Evolutionary conservation across 2,329 filamentous ascomycete genomes (phyloP), one percentile per base, ranked within the genome.

Genomic region (Aspergillus latus): DNA sequence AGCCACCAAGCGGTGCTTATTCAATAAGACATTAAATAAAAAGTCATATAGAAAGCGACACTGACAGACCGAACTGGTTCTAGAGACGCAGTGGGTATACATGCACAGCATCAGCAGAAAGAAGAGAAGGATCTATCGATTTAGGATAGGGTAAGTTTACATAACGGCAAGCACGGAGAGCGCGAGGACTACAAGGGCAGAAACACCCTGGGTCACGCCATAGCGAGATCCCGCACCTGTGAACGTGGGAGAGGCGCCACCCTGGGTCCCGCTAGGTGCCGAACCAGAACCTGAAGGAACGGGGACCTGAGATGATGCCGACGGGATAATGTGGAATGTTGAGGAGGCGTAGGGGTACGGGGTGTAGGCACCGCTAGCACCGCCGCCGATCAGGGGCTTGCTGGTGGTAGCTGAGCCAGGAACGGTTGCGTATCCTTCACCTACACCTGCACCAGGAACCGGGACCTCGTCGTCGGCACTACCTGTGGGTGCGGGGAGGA

Each of bases 201-300:
- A 55, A 10, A 44, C 43, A 11, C 61, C 61, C 26, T 56, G 43
- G n/a, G 52, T 39, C 48, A 62, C 15, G 13, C 49, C 58, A n/a
- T 49, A 48, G 7, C 53, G 56, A 9, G 60, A 50, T 13, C 62
- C 65, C 4, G 58, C 64, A 15, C 65, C 64, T 2, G 63, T 65
- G 43, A 59, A 65, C 3, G 63, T 36, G 7, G 65, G 64, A n/a
- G 59, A 45, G 32, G 49, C 56, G 26, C 51, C 56, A 9, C 44
- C 59, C 7, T 59, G 55, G 29, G 61, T 66, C n/a, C 52, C 48
- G 54, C 58, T 64, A 42, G 64, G 62, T 9, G 45, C 49, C 9
- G 54, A 43, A 2, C 57, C 48, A 16, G 13, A 8, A 13, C 39
- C 39, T 4, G 39, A 16, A 5, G 39, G 39, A 15, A 56, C 59